phyloP scores from a whole-genome alignment of 441 rosid genomes.

The Raphanus hybrid region DNA sequence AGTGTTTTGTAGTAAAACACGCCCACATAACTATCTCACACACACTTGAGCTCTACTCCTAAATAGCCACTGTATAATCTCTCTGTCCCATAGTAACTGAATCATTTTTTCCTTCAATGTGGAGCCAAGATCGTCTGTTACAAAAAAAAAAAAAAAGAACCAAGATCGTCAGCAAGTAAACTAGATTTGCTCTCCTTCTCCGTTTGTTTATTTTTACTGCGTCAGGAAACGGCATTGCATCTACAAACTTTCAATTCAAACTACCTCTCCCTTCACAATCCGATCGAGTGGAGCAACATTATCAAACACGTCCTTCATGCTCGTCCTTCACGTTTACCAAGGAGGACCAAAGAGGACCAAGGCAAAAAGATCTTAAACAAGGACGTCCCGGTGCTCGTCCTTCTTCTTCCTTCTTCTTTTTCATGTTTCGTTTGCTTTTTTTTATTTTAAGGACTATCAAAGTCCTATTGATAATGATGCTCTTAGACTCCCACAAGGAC shows the following conservation, averaged over 20 bases:
- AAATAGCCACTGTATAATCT: slow-evolving; percentile 79
- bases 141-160: slow-evolving; percentile 27
- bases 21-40: slow-evolving; percentile 74
- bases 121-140: slow-evolving; percentile 71
- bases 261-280: too few species aligned
- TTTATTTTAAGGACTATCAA: too few species aligned
- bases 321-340: too few species aligned
- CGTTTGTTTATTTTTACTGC: slow-evolving; percentile 21
- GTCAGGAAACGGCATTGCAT: too few species aligned
- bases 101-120: slow-evolving; percentile 44
- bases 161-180: slow-evolving; percentile 82
- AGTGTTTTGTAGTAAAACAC: slow-evolving; percentile 63
- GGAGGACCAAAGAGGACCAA: too few species aligned
- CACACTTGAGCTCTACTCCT: slow-evolving; percentile 86
- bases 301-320: too few species aligned
- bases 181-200: slow-evolving; percentile 54
- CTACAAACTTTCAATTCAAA: too few species aligned
- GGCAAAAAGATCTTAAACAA: too few species aligned
- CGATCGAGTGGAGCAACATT: too few species aligned
- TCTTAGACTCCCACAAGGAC: background rate
- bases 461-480: too few species aligned
- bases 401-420: slow-evolving; percentile 32
- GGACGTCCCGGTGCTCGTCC: too few species aligned
- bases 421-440: background rate
- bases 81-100: slow-evolving; percentile 72